Conservation (phyloP, 805 yeast genomes). For the Lipomyces lipofer region DNA sequence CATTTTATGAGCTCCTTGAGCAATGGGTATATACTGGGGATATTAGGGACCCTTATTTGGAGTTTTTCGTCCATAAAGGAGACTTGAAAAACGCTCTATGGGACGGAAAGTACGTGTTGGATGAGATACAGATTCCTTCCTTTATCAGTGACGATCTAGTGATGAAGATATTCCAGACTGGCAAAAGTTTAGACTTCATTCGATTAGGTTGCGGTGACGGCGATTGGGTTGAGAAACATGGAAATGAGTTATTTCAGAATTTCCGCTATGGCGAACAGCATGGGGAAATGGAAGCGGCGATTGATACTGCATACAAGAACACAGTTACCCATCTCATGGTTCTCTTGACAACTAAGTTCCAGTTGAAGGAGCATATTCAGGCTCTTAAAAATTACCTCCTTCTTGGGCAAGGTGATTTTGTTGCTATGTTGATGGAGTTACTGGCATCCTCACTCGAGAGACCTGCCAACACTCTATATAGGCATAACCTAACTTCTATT, state of each 20-base stretch:
- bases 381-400: slow-evolving; percentile 67
- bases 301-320: slow-evolving; percentile 48
- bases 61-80: slow-evolving; percentile 55
- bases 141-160: slow-evolving; percentile 41
- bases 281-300: slow-evolving; percentile 34
- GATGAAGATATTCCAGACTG: slow-evolving; percentile 48
- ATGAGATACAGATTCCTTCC: slow-evolving; percentile 41
- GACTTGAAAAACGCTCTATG: slow-evolving; percentile 30
- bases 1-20: slow-evolving; percentile 60
- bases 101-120: slow-evolving; percentile 34
- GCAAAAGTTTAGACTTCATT: slow-evolving; percentile 68
- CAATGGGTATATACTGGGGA: slow-evolving; percentile 74
- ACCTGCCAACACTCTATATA: slow-evolving; percentile 63
- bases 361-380: slow-evolving; percentile 54
- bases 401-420: slow-evolving; percentile 78
- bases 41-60: slow-evolving; percentile 53
- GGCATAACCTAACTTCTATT: slow-evolving; percentile 64
- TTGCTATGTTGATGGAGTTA: slow-evolving; percentile 60
- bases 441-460: slow-evolving; percentile 56
- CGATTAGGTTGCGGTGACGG: slow-evolving; percentile 65
- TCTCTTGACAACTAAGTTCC: slow-evolving; percentile 51
- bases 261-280: slow-evolving; percentile 28
- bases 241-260: slow-evolving; percentile 15
- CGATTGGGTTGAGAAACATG: slow-evolving; percentile 51
- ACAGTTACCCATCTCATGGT: slow-evolving; percentile 53